Percentiles rank a stretch among this genome's conserved stretches.
phyloP scores from a whole-genome alignment of 179 eudicot genomes.

The Carnegiea gigantea region DNA sequence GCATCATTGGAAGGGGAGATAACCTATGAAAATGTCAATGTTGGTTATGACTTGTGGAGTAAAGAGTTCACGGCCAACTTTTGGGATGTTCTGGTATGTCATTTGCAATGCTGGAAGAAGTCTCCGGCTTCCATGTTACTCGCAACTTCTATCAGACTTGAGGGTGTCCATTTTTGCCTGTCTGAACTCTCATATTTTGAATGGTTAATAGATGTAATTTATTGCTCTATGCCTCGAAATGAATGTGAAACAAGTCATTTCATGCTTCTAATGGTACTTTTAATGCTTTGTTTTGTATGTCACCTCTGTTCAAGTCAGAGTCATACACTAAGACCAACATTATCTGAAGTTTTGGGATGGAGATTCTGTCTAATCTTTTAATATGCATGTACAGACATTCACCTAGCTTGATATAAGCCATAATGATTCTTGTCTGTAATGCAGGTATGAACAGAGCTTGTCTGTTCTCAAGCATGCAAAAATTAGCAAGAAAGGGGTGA shows the following conservation, averaged over 20 bases:
- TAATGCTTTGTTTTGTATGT: not conserved
- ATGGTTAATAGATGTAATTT: no score
- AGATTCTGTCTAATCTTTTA: not conserved
- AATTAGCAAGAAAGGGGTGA: conserved; percentile 74
- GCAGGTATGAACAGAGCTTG: conserved; percentile 87
- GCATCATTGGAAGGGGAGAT: no score
- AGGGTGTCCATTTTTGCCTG: not conserved
- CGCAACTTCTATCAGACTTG: not conserved
- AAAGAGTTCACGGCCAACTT: not conserved
- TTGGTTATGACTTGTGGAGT: not conserved
- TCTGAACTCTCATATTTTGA: not conserved
- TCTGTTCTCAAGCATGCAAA: conserved; percentile 88
- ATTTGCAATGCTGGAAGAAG: not conserved
- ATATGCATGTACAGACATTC: not conserved
- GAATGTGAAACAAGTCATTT: no score
- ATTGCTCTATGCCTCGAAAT: no score
- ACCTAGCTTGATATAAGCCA: not conserved
- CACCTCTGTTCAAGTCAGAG: not conserved
- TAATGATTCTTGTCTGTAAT: conserved; percentile 23
- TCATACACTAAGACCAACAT: not conserved
- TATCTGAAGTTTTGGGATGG: not conserved
- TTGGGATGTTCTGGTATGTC: not conserved
- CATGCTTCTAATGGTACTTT: no score
- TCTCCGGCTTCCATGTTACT: not conserved
- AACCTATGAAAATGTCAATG: no score